Evolutionary conservation across 768 basidiomycete species (phyloP).

Genomic region (Gelatoporia subvermispora): DNA sequence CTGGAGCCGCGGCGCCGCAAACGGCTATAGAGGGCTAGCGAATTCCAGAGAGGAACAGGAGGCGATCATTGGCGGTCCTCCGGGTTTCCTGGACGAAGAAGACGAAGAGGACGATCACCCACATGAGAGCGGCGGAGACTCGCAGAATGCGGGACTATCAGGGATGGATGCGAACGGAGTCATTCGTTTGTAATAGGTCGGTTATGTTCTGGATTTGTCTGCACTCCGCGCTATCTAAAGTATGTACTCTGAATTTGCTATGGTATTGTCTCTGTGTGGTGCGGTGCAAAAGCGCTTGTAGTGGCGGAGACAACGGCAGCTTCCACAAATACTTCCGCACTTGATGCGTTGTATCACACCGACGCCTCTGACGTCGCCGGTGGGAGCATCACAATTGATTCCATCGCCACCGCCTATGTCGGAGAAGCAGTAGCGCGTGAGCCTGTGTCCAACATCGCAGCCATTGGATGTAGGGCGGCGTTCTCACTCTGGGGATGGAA

Average conservation of each 20-base stretch:
- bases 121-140: background rate
- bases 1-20: constrained; percentile 3
- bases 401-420: too few relatives aligned
- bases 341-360: too few relatives aligned
- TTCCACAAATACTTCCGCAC: too few relatives aligned
- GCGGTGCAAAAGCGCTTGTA: too few relatives aligned
- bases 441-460: too few relatives aligned
- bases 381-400: too few relatives aligned
- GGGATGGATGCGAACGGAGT: constrained; percentile 22
- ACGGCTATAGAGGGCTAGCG: constrained; percentile 21
- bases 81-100: constrained; percentile 23
- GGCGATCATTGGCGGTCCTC: constrained; percentile 22
- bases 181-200: constrained; percentile 19
- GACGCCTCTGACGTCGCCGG: too few relatives aligned
- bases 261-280: too few relatives aligned
- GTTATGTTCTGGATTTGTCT: background rate
- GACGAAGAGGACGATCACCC: constrained; percentile 19
- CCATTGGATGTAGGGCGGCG: too few relatives aligned
- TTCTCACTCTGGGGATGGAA: too few relatives aligned
- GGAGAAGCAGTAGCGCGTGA: too few relatives aligned
- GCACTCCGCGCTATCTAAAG: background rate
- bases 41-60: constrained; percentile 21
- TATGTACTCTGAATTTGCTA: background rate
- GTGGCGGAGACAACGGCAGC: too few relatives aligned
- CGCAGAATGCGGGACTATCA: constrained; percentile 2